Conservation (phyloP, 2,329 filamentous ascomycete genomes). For the Botrytis squamosa region DNA sequence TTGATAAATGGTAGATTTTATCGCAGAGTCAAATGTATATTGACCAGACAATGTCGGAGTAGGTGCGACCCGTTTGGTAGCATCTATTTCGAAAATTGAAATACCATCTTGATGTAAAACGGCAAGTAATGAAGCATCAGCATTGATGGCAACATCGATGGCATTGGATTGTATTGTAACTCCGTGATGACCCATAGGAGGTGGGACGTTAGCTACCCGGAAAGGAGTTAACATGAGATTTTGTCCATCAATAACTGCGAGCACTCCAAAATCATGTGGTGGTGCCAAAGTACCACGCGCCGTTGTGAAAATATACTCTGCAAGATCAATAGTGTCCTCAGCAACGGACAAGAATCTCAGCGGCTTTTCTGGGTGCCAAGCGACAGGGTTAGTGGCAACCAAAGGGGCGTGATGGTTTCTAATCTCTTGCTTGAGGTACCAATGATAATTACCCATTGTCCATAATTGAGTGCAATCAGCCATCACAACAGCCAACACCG, state of each 20-base stretch:
- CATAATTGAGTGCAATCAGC: constrained; percentile 80
- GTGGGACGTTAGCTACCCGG: constrained; percentile 79
- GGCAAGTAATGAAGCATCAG: constrained; percentile 63
- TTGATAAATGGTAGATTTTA: constrained; percentile 27
- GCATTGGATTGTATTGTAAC: constrained; percentile 60
- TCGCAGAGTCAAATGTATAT: constrained; percentile 43
- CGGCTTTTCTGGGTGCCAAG: constrained; percentile 86
- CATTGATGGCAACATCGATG: constrained; percentile 73
- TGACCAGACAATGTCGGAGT: constrained; percentile 45
- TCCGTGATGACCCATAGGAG: constrained; percentile 86
- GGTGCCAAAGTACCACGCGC: constrained; percentile 66
- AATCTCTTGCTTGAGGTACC: constrained; percentile 94
- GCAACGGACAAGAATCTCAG: constrained; percentile 62
- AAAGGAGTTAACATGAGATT: constrained; percentile 82
- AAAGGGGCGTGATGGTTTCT: constrained; percentile 42
- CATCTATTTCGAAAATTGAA: constrained; percentile 68
- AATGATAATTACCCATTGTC: constrained; percentile 97
- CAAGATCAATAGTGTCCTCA: constrained; percentile 51
- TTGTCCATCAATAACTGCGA: constrained; percentile 81
- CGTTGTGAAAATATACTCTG: constrained; percentile 68
- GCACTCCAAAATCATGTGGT: constrained; percentile 74
- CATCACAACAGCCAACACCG: constrained; percentile 79
- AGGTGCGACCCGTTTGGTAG: constrained; percentile 53
- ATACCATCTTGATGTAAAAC: constrained; percentile 68
- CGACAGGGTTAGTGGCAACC: constrained; percentile 38